Percentiles rank a stretch among this genome's conserved stretches.
phyloP scores from a whole-genome alignment of 257 asterid genomes.

The Hygrophila difformis region DNA sequence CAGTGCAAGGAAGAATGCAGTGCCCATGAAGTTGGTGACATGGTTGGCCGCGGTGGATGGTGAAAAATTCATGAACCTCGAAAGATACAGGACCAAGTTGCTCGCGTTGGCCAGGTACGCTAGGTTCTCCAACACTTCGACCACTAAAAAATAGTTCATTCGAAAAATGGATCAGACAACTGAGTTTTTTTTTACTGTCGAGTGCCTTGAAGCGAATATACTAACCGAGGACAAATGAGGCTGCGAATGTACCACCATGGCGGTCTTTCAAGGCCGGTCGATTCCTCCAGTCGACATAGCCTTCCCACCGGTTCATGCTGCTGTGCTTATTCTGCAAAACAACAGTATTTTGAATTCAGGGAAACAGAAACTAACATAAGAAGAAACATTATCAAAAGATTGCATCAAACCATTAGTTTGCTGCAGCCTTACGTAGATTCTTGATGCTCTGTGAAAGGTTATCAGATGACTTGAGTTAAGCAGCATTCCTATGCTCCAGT shows the following conservation, averaged over 20 bases:
- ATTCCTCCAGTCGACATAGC: constrained; percentile 63
- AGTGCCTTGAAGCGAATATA: constrained; percentile 8
- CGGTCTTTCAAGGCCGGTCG: constrained; percentile 46
- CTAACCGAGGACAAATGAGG: constrained; percentile 70
- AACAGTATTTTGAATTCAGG: background rate
- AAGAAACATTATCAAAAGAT: background rate
- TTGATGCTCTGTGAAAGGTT: constrained; percentile 15
- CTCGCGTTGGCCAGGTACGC: constrained; percentile 85
- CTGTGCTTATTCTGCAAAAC: constrained; percentile 34
- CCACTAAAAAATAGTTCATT: constrained; percentile 30
- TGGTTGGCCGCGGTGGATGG: constrained; percentile 71
- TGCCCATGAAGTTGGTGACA: constrained; percentile 84
- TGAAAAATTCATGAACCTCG: constrained; percentile 63
- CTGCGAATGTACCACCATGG: constrained; percentile 71
- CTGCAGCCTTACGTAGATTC: constrained; percentile 8
- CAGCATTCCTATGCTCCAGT: constrained; percentile 16
- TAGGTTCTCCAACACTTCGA: constrained; percentile 77
- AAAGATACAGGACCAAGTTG: constrained; percentile 76
- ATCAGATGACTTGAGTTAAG: constrained; percentile 16
- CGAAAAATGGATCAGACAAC: constrained; percentile 1
- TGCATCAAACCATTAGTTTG: constrained; percentile 29
- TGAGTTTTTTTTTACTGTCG: background rate
- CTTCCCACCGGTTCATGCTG: constrained; percentile 42
- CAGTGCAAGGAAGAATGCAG: constrained; percentile 78
- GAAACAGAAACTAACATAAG: background rate